Evolutionary conservation across 148 eudicot species (phyloP), one percentile per base, ranked within the genome.

Genomic region (Rhododendron vialii): DNA sequence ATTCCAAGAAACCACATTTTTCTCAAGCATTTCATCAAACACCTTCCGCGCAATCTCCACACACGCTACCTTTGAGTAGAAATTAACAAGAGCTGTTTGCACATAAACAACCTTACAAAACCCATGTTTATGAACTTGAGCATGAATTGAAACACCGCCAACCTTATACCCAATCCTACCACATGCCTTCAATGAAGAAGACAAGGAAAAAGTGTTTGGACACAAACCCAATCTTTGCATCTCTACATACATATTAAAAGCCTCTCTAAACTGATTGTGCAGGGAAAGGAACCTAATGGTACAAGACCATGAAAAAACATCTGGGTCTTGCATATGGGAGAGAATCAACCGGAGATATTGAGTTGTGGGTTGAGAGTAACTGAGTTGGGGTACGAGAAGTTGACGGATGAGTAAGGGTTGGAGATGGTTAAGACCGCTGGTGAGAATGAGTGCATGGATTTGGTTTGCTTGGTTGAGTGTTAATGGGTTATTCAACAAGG

Each of bases 1-100:
- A 84, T 96, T 96, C 98, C 98, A 96, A 24, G 98, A 90, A 41
- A 96, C 95, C 75, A 93, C 94, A 85, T 93, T 96, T 82, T 84
- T 93, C 48, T 71, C 92, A 59, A 33, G 69, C 88, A 96, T 93
- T 81, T 90, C 94, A 87, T 93, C 93, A 86, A 96, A 96, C 85
- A 93, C 90, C 89, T 61, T 91, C 50, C 86, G 89, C 20, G 98
- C 95, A 80, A 83, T 75, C 67, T 65, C 92, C 91, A 95, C 89
- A 67, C 91, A 82, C 30, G 93, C 96, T 79, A 90, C 6, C 84
- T 96, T 96, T 43, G 95, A 86, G 86, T 96, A 96, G 84, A 93
- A 93, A 87, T 92, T 96, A 80, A 93, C 80, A 65, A 96, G 86
- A 84, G 96, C 92, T 22, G 98, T 93, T 75, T 92, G 92, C 59